phyloP scores from a whole-genome alignment of 2,329 filamentous ascomycete genomes.

The Xylariaceae sp. region DNA sequence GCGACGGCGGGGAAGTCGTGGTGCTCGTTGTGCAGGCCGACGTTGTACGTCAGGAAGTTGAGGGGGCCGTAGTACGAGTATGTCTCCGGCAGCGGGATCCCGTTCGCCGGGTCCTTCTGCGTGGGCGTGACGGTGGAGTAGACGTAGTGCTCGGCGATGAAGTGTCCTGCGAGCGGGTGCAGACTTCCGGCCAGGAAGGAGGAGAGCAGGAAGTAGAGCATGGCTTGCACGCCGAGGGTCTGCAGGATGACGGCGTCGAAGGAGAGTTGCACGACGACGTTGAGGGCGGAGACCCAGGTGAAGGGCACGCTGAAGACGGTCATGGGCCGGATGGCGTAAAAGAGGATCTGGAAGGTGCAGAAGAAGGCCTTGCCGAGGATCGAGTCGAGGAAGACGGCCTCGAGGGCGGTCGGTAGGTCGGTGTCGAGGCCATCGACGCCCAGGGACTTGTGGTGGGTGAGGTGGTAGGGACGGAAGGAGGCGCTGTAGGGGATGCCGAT shows the following conservation, averaged over 20 bases:
- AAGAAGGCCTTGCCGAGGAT: constrained; percentile 97
- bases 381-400: constrained; percentile 90
- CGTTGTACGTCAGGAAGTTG: constrained; percentile 93
- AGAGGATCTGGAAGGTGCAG: constrained; percentile 98
- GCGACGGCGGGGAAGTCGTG: constrained; percentile 97
- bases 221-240: constrained; percentile 54
- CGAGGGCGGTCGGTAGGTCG: constrained; percentile 85
- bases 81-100: constrained; percentile 76
- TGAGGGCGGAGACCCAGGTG: constrained; percentile 77
- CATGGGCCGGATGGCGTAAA: constrained; percentile 96
- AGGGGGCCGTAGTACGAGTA: constrained; percentile 94
- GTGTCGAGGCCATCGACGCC: constrained; percentile 95
- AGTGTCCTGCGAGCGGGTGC: constrained; percentile 92
- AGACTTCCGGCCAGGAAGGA: constrained; percentile 91
- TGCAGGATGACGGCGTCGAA: constrained; percentile 71
- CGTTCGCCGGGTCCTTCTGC: constrained; percentile 53
- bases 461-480: constrained; percentile 93
- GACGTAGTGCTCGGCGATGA: constrained; percentile 96
- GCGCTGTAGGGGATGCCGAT: constrained; percentile 96
- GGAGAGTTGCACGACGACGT: constrained; percentile 67
- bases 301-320: constrained; percentile 85
- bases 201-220: constrained; percentile 80
- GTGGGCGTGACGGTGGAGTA: constrained; percentile 58
- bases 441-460: constrained; percentile 98
- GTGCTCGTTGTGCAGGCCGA: constrained; percentile 96